Evolutionary conservation across 306 rosid genomes (phyloP).

Genomic region (Oxytropis ochrocephala): DNA sequence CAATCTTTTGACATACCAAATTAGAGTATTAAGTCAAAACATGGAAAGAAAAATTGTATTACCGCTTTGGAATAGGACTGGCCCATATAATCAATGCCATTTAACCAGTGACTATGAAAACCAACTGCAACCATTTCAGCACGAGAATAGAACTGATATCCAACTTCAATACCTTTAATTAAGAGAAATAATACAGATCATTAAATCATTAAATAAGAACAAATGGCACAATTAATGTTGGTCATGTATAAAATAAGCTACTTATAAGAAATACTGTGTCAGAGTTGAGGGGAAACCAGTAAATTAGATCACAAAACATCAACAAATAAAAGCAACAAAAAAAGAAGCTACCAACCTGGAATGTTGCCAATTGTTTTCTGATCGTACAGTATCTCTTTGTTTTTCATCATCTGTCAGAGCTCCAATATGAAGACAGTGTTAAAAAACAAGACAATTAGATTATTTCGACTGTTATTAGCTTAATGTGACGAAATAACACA

Average conservation of each 20-base stretch:
- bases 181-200: conserved; percentile 16
- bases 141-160: conserved; percentile 91
- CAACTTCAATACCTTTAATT: conserved; percentile 73
- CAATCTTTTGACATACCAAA: background rate
- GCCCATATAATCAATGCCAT: conserved; percentile 91
- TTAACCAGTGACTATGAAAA: conserved; percentile 93
- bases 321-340: background rate
- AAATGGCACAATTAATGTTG: background rate
- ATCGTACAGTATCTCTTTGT: conserved; percentile 40
- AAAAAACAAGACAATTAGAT: conserved; percentile 1
- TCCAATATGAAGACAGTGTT: conserved; percentile 7
- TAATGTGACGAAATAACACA: background rate
- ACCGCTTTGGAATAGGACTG: conserved; percentile 55
- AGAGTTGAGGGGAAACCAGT: background rate
- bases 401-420: conserved; percentile 59
- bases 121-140: conserved; percentile 98
- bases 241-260: background rate
- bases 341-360: conserved; percentile 61
- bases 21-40: background rate
- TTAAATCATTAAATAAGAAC: background rate
- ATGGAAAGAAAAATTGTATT: conserved; percentile 17
- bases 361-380: conserved; percentile 64
- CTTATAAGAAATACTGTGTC: background rate
- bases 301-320: background rate
- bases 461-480: background rate